Evolutionary conservation across 1,284 basidiomycete genomes (phyloP).

Genomic region (Trichosporon sp.): DNA sequence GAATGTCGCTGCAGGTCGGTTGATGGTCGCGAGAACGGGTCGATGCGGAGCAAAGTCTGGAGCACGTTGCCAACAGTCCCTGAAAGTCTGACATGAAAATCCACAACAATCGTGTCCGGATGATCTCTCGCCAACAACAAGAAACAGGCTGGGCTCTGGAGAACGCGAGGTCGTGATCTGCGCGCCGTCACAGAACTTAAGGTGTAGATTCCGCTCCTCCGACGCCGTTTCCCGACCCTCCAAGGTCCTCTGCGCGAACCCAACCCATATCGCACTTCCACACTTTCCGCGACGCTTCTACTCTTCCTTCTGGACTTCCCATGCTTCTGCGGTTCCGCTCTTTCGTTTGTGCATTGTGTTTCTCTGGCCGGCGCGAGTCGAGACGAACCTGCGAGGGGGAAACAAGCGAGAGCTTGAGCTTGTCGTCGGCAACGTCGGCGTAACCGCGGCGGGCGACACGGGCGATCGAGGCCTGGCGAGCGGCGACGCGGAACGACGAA

Average conservation of each 20-base stretch:
- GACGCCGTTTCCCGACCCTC: background rate
- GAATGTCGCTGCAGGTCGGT: background rate
- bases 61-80: background rate
- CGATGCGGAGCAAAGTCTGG: background rate
- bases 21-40: background rate
- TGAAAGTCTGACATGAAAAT: background rate
- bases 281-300: background rate
- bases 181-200: background rate
- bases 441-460: constrained; percentile 72
- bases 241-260: no score
- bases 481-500: constrained; percentile 53
- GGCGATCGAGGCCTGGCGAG: constrained; percentile 49
- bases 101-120: background rate
- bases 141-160: background rate
- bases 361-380: constrained; percentile 8
- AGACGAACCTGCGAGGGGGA: constrained; percentile 85
- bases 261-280: background rate
- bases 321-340: background rate
- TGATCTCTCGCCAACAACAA: background rate
- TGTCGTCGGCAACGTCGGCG: constrained; percentile 69
- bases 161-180: background rate
- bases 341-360: background rate
- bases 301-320: background rate
- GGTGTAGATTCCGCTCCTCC: constrained; percentile 5
- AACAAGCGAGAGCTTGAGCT: constrained; percentile 78